phyloP scores from a whole-genome alignment of 257 asterid genomes.

The Solanum verrucosum region DNA sequence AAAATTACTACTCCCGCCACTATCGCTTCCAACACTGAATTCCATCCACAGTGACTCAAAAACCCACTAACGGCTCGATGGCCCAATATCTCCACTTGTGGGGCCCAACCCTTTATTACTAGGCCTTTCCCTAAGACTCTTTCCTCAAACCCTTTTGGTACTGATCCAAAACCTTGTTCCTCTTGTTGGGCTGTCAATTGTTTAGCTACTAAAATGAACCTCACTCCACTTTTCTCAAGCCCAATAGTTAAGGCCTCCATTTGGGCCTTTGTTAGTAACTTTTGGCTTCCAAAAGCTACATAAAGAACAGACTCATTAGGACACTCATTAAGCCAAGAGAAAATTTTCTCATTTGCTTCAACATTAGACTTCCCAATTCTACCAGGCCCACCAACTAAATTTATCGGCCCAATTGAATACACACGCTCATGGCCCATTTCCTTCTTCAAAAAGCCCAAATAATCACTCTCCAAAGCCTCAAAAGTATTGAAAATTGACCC shows the following conservation, averaged over 20 bases:
- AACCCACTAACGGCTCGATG: constrained; percentile 58
- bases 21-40: constrained; percentile 54
- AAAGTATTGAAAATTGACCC: constrained; percentile 39
- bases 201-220: constrained; percentile 47
- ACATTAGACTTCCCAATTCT: not conserved
- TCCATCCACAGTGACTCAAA: constrained; percentile 81
- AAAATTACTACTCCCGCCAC: constrained; percentile 52
- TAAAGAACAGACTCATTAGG: constrained; percentile 48
- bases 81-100: constrained; percentile 46
- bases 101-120: constrained; percentile 67
- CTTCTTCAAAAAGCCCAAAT: constrained; percentile 20
- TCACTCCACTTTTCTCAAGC: constrained; percentile 53
- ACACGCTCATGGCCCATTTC: constrained; percentile 32
- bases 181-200: constrained; percentile 34
- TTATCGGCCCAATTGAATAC: constrained; percentile 50
- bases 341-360: not conserved
- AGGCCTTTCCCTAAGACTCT: constrained; percentile 38
- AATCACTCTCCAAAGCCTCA: constrained; percentile 40
- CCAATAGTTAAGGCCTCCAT: constrained; percentile 52
- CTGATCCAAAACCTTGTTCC: constrained; percentile 37
- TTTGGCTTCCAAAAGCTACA: constrained; percentile 74
- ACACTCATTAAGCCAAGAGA: constrained; percentile 43
- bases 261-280: constrained; percentile 38
- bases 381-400: constrained; percentile 18
- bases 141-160: constrained; percentile 38